These are phyloP conservation scores for Hypoxylon sp. DNA, from an alignment of 2,329 filamentous ascomycete genomes.

Conservation along the genomic window DNA sequence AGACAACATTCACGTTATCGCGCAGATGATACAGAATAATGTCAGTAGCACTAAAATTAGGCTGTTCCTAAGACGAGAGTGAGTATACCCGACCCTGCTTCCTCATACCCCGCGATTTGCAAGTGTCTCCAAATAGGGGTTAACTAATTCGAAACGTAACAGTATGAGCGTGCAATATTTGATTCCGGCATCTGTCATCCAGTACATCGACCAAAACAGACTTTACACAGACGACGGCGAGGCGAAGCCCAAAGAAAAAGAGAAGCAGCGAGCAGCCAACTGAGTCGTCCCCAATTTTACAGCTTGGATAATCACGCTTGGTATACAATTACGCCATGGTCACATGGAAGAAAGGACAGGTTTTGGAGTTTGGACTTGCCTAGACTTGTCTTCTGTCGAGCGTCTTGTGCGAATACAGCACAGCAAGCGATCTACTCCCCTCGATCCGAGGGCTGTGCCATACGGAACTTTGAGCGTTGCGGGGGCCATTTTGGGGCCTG, in stretches of 20 bases:
- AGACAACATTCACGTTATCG: slow-evolving; percentile 86
- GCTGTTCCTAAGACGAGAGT: slow-evolving; percentile 76
- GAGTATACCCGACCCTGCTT: slow-evolving; percentile 17
- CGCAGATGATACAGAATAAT: slow-evolving; percentile 87
- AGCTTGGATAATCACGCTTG: slow-evolving; percentile 7
- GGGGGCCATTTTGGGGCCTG: slow-evolving; percentile 1
- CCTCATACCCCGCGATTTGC: too few species aligned
- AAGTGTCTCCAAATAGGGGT: too few species aligned
- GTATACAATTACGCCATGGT: slow-evolving; percentile 19
- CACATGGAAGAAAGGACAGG: background rate
- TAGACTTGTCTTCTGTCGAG: slow-evolving; percentile 16
- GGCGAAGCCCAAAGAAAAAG: slow-evolving; percentile 39
- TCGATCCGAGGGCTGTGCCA: slow-evolving; percentile 4
- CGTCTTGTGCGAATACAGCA: slow-evolving; percentile 15
- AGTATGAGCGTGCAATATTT: slow-evolving; percentile 80
- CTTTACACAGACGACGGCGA: slow-evolving; percentile 59
- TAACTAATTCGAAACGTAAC: slow-evolving; percentile 9
- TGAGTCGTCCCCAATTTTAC: slow-evolving; percentile 15
- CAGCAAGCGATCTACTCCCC: slow-evolving; percentile 8
- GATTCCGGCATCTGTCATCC: slow-evolving; percentile 77
- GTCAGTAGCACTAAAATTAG: slow-evolving; percentile 85
- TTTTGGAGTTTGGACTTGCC: slow-evolving; percentile 12
- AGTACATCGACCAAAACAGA: slow-evolving; percentile 74
- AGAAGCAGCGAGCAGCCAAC: slow-evolving; percentile 41
- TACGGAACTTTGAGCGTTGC: slow-evolving; percentile 15